A percentile compares a stretch with the other conserved stretches of the same genome.
These are phyloP conservation scores for Trypanosoma boissoni DNA, from an alignment of 208 protist genomes.

Conservation along the genomic window DNA sequence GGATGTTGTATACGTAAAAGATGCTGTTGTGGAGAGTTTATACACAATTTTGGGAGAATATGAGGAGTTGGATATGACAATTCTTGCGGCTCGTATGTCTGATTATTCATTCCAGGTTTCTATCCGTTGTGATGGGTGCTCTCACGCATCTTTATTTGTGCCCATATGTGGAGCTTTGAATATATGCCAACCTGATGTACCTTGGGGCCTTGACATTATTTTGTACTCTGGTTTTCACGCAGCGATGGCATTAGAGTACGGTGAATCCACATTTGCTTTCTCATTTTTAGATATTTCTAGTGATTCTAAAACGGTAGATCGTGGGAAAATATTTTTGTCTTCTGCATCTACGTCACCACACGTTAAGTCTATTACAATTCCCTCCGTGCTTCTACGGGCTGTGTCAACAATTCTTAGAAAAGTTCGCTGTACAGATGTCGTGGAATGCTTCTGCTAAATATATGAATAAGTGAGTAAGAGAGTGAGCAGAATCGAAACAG, in stretches of 20 bases:
- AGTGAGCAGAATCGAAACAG: too few species aligned
- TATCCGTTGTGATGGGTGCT: slow-evolving; percentile 19
- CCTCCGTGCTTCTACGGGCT: slow-evolving; percentile 19
- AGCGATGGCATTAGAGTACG: slow-evolving; percentile 41
- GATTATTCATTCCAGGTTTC: slow-evolving; percentile 50
- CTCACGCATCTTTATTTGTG: slow-evolving; percentile 8
- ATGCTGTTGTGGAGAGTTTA: slow-evolving; percentile 24
- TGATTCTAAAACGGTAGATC: slow-evolving; percentile 17
- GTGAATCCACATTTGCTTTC: slow-evolving; percentile 22
- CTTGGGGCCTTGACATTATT: slow-evolving; percentile 44
- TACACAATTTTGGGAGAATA: slow-evolving; percentile 21
- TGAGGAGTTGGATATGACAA: slow-evolving; percentile 27
- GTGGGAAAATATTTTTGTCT: slow-evolving; percentile 31
- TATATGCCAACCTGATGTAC: background rate
- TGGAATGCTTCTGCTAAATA: slow-evolving; percentile 39
- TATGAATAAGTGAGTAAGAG: too few species aligned
- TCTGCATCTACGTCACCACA: slow-evolving; percentile 13
- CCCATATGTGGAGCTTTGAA: slow-evolving; percentile 15
- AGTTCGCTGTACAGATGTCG: slow-evolving; percentile 27
- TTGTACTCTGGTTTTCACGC: slow-evolving; percentile 35
- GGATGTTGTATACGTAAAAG: slow-evolving; percentile 40
- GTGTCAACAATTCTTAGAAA: slow-evolving; percentile 27
- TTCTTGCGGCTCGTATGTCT: slow-evolving; percentile 39
- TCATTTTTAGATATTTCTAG: slow-evolving; percentile 36
- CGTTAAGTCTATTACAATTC: slow-evolving; percentile 25